These are phyloP conservation scores for Botryotinia narcissicola DNA, from an alignment of 2,329 filamentous ascomycete species.

Conservation along the genomic window DNA sequence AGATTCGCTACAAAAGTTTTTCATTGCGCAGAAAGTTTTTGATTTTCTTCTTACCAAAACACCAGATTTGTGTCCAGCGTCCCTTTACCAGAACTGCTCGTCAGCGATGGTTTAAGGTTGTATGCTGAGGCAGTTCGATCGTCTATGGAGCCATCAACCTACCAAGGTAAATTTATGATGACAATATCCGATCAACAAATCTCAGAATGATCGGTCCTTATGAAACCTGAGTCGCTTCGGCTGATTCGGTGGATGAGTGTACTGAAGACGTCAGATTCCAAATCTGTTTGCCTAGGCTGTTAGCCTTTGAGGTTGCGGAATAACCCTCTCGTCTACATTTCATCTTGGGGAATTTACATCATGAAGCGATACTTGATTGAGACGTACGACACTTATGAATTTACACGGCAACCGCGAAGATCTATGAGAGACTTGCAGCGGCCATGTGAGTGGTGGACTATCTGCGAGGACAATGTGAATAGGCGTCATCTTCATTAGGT, in stretches of 20 bases:
- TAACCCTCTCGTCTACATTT: constrained; percentile 39
- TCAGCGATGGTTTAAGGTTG: constrained; percentile 58
- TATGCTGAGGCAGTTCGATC: constrained; percentile 84
- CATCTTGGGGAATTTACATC: constrained; percentile 7
- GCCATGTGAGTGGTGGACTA: neutral
- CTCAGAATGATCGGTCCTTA: constrained; percentile 70
- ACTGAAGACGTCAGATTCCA: constrained; percentile 80
- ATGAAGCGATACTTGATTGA: neutral
- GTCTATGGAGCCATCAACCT: constrained; percentile 70
- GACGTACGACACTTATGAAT: neutral
- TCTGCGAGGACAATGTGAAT: neutral
- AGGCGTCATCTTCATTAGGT: neutral
- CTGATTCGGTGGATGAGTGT: constrained; percentile 63
- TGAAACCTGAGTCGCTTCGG: constrained; percentile 66
- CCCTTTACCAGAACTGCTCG: constrained; percentile 72
- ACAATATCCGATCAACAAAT: constrained; percentile 95
- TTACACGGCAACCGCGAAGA: neutral
- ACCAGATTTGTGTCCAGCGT: constrained; percentile 82
- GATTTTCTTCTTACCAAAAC: constrained; percentile 43
- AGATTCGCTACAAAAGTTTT: constrained; percentile 30
- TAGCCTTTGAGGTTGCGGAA: constrained; percentile 84
- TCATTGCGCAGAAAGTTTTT: constrained; percentile 38
- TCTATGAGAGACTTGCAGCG: neutral
- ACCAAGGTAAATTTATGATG: constrained; percentile 55
- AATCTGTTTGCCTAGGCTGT: constrained; percentile 86